These are phyloP conservation scores for Epichloe baconii DNA, from an alignment of 2,329 filamentous ascomycete genomes.

Conservation along the genomic window DNA sequence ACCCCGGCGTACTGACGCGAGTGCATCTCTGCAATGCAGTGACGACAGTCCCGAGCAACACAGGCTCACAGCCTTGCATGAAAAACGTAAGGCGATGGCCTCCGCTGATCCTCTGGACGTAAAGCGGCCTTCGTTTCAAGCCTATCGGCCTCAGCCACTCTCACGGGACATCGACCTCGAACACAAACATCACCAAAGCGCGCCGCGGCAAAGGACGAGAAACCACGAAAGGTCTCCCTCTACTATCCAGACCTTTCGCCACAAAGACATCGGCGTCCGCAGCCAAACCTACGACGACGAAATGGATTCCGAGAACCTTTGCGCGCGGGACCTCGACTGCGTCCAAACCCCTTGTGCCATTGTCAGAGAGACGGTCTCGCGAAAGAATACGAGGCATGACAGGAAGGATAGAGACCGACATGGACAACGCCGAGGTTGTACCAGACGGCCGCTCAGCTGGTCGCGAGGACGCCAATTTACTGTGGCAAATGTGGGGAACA, in stretches of 20 bases:
- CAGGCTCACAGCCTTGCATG: slow-evolving; percentile 6
- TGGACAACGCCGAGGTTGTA: slow-evolving; percentile 41
- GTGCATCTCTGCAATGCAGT: neutral
- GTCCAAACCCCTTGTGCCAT: slow-evolving; percentile 29
- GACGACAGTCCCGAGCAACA: slow-evolving; percentile 6
- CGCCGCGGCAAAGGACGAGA: slow-evolving; percentile 3
- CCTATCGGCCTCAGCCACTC: neutral
- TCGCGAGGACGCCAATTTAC: slow-evolving; percentile 59
- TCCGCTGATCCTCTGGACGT: slow-evolving; percentile 9
- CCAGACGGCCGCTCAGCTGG: slow-evolving; percentile 48
- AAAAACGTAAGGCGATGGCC: slow-evolving; percentile 10
- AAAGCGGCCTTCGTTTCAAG: slow-evolving; percentile 8
- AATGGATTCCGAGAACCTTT: slow-evolving; percentile 3
- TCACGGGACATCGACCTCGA: neutral
- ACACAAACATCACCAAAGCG: slow-evolving; percentile 5
- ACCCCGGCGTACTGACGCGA: neutral
- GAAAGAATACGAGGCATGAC: slow-evolving; percentile 24
- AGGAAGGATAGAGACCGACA: slow-evolving; percentile 39
- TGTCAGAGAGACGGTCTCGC: slow-evolving; percentile 32
- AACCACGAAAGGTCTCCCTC: slow-evolving; percentile 3
- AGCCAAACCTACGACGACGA: slow-evolving; percentile 5
- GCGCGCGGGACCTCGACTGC: slow-evolving; percentile 10
- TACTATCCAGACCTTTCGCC: neutral
- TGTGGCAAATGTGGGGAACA: slow-evolving; percentile 71
- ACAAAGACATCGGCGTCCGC: slow-evolving; percentile 6